Evolutionary conservation across 805 yeast species (phyloP).

Genomic region (Suhomyces prunicola): DNA sequence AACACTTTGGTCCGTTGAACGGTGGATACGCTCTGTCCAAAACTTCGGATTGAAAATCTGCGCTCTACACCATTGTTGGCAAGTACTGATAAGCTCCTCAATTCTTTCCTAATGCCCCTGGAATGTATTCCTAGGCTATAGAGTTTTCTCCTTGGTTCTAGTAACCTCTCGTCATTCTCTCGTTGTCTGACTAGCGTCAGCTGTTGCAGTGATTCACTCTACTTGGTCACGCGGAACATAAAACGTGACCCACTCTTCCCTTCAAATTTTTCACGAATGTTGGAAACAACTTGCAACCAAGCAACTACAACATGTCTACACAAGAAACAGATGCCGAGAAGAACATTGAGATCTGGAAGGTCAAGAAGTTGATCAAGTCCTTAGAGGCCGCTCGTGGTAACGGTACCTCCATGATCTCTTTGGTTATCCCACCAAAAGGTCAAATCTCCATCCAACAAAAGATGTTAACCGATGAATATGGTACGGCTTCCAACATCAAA

Average conservation of each 20-base stretch:
- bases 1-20: neutral
- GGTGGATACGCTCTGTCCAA: neutral
- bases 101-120: neutral
- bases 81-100: neutral
- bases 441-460: constrained; percentile 86
- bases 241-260: neutral
- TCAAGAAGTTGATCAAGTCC: constrained; percentile 86
- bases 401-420: constrained; percentile 98
- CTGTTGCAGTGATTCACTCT: neutral
- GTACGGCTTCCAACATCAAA: constrained; percentile 97
- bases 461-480: constrained; percentile 96
- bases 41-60: too few species aligned
- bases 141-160: neutral
- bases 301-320: constrained; percentile 14
- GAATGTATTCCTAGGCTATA: neutral
- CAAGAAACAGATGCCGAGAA: constrained; percentile 70
- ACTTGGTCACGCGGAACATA: neutral
- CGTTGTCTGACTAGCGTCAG: neutral
- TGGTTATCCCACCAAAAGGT: constrained; percentile 92
- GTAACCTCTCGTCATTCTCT: neutral
- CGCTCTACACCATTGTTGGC: too few species aligned
- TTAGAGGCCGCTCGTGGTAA: constrained; percentile 93
- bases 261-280: neutral
- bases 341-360: constrained; percentile 98
- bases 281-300: neutral